Conservation (phyloP, 2,329 filamentous ascomycete genomes). For the Alternaria infectoria region DNA sequence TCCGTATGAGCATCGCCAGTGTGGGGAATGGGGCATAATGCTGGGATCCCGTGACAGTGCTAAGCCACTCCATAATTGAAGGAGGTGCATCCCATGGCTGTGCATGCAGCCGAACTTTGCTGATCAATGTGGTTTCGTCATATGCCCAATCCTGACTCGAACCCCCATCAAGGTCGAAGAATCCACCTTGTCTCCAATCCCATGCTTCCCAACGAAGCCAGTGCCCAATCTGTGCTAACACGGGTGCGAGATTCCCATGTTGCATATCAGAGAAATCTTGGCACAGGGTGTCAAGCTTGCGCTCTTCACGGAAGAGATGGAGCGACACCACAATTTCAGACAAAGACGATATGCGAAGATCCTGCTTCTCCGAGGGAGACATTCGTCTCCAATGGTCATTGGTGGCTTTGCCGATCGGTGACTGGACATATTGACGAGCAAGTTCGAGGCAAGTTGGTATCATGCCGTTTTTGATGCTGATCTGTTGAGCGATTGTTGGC, state of each 20-base stretch:
- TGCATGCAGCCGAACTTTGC: conserved; percentile 33
- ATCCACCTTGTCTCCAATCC: conserved; percentile 59
- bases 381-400: conserved; percentile 63
- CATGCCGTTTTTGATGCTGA: conserved; percentile 35
- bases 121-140: conserved; percentile 56
- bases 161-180: conserved; percentile 67
- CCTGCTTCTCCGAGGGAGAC: conserved; percentile 49
- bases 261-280: conserved; percentile 56
- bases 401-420: conserved; percentile 43
- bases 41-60: conserved; percentile 38
- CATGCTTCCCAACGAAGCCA: conserved; percentile 81
- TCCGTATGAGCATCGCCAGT: conserved; percentile 44
- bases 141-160: conserved; percentile 62
- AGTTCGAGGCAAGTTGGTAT: conserved; percentile 37
- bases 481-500: conserved; percentile 31
- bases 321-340: conserved; percentile 74
- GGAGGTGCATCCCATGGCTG: conserved; percentile 57
- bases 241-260: conserved; percentile 65
- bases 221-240: conserved; percentile 78
- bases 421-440: conserved; percentile 44
- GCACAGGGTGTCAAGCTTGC: conserved; percentile 74
- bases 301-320: conserved; percentile 87
- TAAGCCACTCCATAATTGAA: conserved; percentile 63
- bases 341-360: conserved; percentile 61
- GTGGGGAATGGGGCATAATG: conserved; percentile 45